Base-by-base conservation (phyloP, 495 filamentous ascomycete species). In the Collariella sp. region DNA sequence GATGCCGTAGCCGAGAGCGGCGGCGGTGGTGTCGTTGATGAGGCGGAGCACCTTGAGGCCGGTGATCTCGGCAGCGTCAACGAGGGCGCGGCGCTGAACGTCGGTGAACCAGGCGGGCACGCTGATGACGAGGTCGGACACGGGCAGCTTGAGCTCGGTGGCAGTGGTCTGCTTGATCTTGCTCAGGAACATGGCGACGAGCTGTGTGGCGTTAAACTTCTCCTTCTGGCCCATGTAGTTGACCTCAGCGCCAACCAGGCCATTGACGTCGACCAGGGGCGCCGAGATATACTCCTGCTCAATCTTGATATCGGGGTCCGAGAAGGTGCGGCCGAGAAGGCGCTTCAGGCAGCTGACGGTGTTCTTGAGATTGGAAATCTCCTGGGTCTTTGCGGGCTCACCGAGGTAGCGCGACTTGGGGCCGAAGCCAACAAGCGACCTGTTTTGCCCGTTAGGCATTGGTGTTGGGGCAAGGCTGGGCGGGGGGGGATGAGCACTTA, bases 281-380 rank as follows among this genome's bases (percentile, higher is more conserved):
- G 89, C 86, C n/a, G 88, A 88, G 72, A 91, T 87, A 71, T 80
- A 99, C 64, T 94, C 77, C 73, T 91, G 83, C 80, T 99, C 93
- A 61, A 91, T 79, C 68, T 88, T 76, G 50, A 96, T 77, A 78
- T 99, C 93, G 62, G 91, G 90, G 67, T 99, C 93, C 62, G 81
- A 83, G 70, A 89, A 76, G 34, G 79, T 77, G 62, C 93, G 88
- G 61, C 93, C 93, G 64, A 86, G 84, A 50, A 99, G 80, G 64
- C 93, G 86, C 77, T 96, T 95, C 52, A 99, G 80, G 58, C 83
- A 91, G 69, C 82, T 76, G 72, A 97, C 87, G 49, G 93, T 99
- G 79, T 97, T 99, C 79, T 96, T 99, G 59, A 99, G 80, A 76
- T 99, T 99, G 59, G 91, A 96, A 66, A 95, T 91, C 77, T 97